A percentile compares a stretch with the other conserved stretches of the same genome.
Conservation (phyloP, 139 green algal genomes). For the Microglena sp. region DNA sequence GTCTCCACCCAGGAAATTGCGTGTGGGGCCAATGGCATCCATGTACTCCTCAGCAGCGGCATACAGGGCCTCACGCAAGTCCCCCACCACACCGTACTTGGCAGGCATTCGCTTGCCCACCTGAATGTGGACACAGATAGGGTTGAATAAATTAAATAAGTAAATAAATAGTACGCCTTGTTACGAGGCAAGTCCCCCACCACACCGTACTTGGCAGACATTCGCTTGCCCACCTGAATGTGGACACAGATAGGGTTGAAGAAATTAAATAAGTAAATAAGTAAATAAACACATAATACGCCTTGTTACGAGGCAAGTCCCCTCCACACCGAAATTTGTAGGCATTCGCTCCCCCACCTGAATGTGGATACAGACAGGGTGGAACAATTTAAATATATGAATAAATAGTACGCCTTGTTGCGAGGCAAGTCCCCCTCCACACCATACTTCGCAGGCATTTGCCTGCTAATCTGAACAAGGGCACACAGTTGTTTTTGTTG, state of each 20-base stretch:
- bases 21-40: constrained; percentile 22
- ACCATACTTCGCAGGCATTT: constrained; percentile 82
- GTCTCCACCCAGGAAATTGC: constrained; percentile 47
- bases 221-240: constrained; percentile 42
- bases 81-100: constrained; percentile 85
- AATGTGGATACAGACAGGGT: not conserved
- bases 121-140: constrained; percentile 8
- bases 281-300: no score
- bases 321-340: constrained; percentile 85
- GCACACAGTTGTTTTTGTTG: not conserved
- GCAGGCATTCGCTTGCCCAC: constrained; percentile 67
- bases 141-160: not conserved
- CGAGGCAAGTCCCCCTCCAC: constrained; percentile 78
- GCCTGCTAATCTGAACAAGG: constrained; percentile 37
- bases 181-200: constrained; percentile 69
- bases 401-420: no score
- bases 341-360: constrained; percentile 61
- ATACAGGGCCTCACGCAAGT: constrained; percentile 69
- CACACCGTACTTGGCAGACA: constrained; percentile 89
- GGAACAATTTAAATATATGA: not conserved
- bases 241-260: not conserved
- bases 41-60: constrained; percentile 30
- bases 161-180: no score
- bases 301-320: no score
- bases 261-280: not conserved